Base-by-base conservation (phyloP, 306 rosid genomes). In the Notholithocarpus densiflorus region DNA sequence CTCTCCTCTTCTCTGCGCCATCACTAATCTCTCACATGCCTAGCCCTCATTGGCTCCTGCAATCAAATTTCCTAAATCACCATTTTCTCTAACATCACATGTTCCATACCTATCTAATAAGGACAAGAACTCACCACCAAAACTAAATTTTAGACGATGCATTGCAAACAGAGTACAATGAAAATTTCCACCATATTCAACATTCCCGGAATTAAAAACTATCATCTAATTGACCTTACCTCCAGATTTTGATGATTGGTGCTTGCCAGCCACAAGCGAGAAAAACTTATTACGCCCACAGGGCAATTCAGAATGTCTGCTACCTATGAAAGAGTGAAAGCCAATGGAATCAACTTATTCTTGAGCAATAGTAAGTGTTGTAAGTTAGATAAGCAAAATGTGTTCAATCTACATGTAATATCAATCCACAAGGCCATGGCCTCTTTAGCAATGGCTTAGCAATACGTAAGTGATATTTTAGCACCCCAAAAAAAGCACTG, bases 271-370 rank as follows among this genome's bases (percentile, higher is more conserved):
- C 55, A 79, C 32, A 66, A 80, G 71, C 56, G 79, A 21, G 73
- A 90, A 84, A 85, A 80, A 77, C 79, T 84, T 87, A 82, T 76
- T 89, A 68, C 80, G 81, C 64, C 89, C 85, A 61, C 82, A 87
- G 78, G 52, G 56, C 75, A 86, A 84, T 53, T 83, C 83, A 65
- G 75, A 62, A 59, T 75, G 84, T 74, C 71, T 79, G 72, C 66
- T 68, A 80, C 86, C 90, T 81, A 81, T 60, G 76, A 73, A 72
- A 83, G 62, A 83, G 72, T 29, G 51, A 64, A 64, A 53, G 60
- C 6, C 53, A 62, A 76, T 65, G 18, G 23, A 79, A 74, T 68
- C 73, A 79, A 31, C 70, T 74, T 81, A 77, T 43, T n/a, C 57
- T 59, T 4, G 51, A 81, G 48, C 20, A 27, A 64, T 20, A 52